Base-by-base conservation (phyloP, 2,329 filamentous ascomycete genomes). In the Myotisia sp. region DNA sequence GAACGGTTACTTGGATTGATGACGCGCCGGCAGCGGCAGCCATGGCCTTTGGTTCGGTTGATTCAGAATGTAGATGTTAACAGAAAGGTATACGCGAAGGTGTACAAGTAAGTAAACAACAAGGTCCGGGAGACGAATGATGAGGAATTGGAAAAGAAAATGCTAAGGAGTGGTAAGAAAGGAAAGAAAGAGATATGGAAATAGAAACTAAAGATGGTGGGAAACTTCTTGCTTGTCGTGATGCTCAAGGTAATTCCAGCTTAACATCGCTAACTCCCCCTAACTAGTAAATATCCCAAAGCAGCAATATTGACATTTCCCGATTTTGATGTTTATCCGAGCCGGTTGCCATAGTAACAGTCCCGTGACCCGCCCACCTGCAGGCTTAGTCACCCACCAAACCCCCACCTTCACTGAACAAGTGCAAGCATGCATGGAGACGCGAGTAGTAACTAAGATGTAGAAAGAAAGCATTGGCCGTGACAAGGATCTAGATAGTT, bases 1-100 rank as follows among this genome's bases (percentile, higher is more conserved):
- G 64, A 43, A 78, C 70, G 23, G 63, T 55, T 43, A 67, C 64
- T 24, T 56, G 62, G 40, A 67, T 67, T 8, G 64, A 67, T 13
- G 64, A 65, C 41, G 63, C 58, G 44, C 60, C 61, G 41, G 54
- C 59, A 31, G 55, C 45, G 37, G 52, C 48, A 41, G 55, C 52
- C 62, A 65, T 65, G 22, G 31, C 36, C 29, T 29, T 6, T 27
- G 19, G 21, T 6, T 27, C 17, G 6, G 29, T 6, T 23, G 20
- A 13, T 23, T 12, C 16, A 16, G 29, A 22, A 22, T 2, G n/a
- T 4, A 32, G 17, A n/a, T 32, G 22, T 10, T 20, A 17, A 18
- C 16, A 22, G 26, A 13, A 23, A 19, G 22, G 12, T 28, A 18
- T 31, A 36, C 33, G 37, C 18, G 7, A n/a, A 9, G 16, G 19